Percentiles rank a stretch among this genome's conserved stretches.
Conservation (phyloP, 1,284 basidiomycete genomes). For the Marasmius oreades region DNA sequence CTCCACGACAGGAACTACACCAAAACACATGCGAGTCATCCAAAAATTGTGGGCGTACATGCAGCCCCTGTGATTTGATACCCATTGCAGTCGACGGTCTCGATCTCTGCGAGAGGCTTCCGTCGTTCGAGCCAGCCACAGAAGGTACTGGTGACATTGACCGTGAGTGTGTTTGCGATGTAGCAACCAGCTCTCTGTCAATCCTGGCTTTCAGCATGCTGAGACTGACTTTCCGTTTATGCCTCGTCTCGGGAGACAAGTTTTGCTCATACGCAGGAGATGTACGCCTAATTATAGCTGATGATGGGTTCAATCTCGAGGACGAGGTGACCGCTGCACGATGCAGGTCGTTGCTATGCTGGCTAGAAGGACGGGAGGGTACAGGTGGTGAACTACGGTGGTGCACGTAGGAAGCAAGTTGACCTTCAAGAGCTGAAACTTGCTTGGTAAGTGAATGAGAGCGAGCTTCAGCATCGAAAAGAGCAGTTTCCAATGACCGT, state of each 20-base stretch:
- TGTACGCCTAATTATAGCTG: constrained; percentile 24
- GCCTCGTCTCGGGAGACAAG: constrained; percentile 72
- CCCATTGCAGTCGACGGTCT: constrained; percentile 9
- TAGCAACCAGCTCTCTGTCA: constrained; percentile 64
- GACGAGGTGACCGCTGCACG: constrained; percentile 17
- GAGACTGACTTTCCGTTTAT: constrained; percentile 82
- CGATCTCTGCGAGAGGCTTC: constrained; percentile 5
- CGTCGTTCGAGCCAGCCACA: background rate
- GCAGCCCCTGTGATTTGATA: constrained; percentile 26
- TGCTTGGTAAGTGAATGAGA: constrained; percentile 74
- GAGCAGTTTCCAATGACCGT: constrained; percentile 64
- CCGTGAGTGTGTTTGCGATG: constrained; percentile 38
- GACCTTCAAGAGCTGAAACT: constrained; percentile 57
- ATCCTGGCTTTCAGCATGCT: constrained; percentile 89
- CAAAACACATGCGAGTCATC: constrained; percentile 84
- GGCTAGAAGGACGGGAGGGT: constrained; percentile 48
- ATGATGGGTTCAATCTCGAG: constrained; percentile 4
- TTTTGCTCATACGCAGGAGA: constrained; percentile 60
- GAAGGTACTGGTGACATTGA: constrained; percentile 50
- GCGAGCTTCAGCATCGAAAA: constrained; percentile 70
- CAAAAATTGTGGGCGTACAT: constrained; percentile 62
- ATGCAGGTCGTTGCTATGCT: constrained; percentile 42
- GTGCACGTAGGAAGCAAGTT: constrained; percentile 45
- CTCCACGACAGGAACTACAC: constrained; percentile 77
- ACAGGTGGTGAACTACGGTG: constrained; percentile 38